Evolutionary conservation across 1,284 basidiomycete genomes (phyloP).

Genomic region (Ganoderma boninense): DNA sequence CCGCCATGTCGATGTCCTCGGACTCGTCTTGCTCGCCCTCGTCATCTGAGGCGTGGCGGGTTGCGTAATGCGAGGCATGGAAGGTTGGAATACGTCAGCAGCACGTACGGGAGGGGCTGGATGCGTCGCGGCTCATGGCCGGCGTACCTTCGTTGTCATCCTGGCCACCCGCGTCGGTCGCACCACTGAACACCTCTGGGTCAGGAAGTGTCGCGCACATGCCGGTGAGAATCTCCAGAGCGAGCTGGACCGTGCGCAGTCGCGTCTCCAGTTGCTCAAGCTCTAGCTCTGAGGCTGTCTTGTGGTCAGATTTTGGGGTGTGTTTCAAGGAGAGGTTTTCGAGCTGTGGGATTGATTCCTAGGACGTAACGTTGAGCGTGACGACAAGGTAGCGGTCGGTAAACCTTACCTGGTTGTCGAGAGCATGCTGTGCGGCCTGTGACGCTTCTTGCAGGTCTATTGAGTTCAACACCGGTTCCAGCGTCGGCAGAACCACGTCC

Average conservation of each 20-base stretch:
- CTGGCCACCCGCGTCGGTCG: conserved; percentile 49
- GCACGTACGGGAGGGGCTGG: conserved; percentile 7
- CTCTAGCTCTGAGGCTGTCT: conserved; percentile 69
- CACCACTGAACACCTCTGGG: conserved; percentile 52
- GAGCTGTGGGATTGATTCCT: conserved; percentile 54
- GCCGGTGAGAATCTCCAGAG: conserved; percentile 87
- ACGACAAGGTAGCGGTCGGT: conserved; percentile 15
- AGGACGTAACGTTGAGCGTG: conserved; percentile 7
- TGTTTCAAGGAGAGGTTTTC: conserved; percentile 68
- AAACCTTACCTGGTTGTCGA: conserved; percentile 58
- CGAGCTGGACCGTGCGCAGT: conserved; percentile 78
- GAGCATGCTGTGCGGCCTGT: conserved; percentile 60
- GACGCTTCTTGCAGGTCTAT: conserved; percentile 66
- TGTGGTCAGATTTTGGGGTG: conserved; percentile 77
- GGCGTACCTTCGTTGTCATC: conserved; percentile 42
- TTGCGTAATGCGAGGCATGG: neutral
- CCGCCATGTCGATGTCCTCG: conserved; percentile 44
- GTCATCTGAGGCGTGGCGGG: conserved; percentile 11
- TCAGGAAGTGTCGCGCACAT: conserved; percentile 90
- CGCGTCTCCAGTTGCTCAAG: conserved; percentile 80
- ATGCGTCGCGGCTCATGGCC: conserved; percentile 14
- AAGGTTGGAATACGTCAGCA: conserved; percentile 8
- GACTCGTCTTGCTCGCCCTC: conserved; percentile 46
- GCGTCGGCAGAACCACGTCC: conserved; percentile 76
- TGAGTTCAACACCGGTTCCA: conserved; percentile 73